Conservation (phyloP, 2,329 filamentous ascomycete genomes). For the Zopfia rhizophila region DNA sequence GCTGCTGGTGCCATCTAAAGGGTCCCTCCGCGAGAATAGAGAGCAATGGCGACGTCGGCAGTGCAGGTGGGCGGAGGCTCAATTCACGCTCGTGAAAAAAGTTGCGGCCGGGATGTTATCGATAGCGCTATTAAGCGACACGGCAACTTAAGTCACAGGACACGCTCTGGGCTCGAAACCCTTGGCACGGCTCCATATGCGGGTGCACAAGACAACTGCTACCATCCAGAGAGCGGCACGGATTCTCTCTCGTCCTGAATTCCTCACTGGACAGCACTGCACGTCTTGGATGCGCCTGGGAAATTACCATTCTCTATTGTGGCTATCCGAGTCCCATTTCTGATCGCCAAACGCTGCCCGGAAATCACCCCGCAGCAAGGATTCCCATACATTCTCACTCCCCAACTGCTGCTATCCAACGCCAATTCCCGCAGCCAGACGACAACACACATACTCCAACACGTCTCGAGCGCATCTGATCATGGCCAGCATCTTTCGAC, state of each 20-base stretch:
- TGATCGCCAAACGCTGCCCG: constrained; percentile 40
- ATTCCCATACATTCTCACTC: constrained; percentile 45
- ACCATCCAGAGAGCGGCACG: constrained; percentile 42
- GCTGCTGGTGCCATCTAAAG: too few species aligned
- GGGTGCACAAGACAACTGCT: constrained; percentile 25
- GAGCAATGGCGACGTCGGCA: constrained; percentile 4
- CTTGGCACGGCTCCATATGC: constrained; percentile 19
- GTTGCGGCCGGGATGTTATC: constrained; percentile 24
- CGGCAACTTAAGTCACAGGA: constrained; percentile 25
- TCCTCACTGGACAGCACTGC: constrained; percentile 25
- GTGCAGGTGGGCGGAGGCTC: background rate
- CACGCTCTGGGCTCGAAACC: constrained; percentile 29
- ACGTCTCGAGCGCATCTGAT: constrained; percentile 21
- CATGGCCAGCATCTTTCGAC: constrained; percentile 93
- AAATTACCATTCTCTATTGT: constrained; percentile 37
- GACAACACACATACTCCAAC: constrained; percentile 46
- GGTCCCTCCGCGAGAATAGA: too few species aligned
- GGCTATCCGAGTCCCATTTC: constrained; percentile 32
- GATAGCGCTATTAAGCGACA: constrained; percentile 28
- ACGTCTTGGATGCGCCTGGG: constrained; percentile 18
- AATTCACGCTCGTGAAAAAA: constrained; percentile 20
- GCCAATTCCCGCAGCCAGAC: constrained; percentile 34
- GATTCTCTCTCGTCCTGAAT: constrained; percentile 34
- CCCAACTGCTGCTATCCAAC: constrained; percentile 39
- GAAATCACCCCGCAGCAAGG: constrained; percentile 45